These are phyloP conservation scores for Acacia pycnantha DNA, from an alignment of 331 rosid genomes.

Conservation along the genomic window DNA sequence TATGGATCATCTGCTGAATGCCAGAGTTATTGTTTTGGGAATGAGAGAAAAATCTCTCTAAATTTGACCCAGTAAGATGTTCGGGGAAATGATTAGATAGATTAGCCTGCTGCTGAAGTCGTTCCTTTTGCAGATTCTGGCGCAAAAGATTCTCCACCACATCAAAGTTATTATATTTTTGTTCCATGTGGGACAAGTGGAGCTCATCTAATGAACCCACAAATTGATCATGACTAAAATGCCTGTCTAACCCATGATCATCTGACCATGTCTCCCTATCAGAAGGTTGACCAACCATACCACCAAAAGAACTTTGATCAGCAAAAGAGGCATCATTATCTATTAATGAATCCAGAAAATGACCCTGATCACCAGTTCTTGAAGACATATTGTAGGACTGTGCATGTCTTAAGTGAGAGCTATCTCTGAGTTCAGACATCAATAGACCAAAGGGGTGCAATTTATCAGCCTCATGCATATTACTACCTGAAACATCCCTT, in stretches of 20 bases:
- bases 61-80: constrained; percentile 42
- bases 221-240: constrained; percentile 37
- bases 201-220: constrained; percentile 50
- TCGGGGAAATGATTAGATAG: constrained; percentile 43
- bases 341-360: constrained; percentile 42
- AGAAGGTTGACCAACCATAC: constrained; percentile 45
- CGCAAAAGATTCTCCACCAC: constrained; percentile 42
- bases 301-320: constrained; percentile 41
- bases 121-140: constrained; percentile 52
- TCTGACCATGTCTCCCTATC: constrained; percentile 45
- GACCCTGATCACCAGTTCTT: constrained; percentile 55
- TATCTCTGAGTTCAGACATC: constrained; percentile 68
- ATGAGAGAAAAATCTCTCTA: constrained; percentile 45
- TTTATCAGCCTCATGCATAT: constrained; percentile 48
- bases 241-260: constrained; percentile 39
- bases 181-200: constrained; percentile 43
- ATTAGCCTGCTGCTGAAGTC: constrained; percentile 47
- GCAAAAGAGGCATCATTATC: constrained; percentile 41
- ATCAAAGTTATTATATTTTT: constrained; percentile 42
- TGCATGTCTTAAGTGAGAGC: constrained; percentile 53
- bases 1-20: constrained; percentile 47
- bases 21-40: constrained; percentile 44
- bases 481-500: constrained; percentile 43
- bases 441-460: constrained; percentile 70
- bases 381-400: constrained; percentile 52